These are phyloP conservation scores for Umbelopsis sp. DNA, from an alignment of 371 early-diverging fungal genomes.

Conservation along the genomic window DNA sequence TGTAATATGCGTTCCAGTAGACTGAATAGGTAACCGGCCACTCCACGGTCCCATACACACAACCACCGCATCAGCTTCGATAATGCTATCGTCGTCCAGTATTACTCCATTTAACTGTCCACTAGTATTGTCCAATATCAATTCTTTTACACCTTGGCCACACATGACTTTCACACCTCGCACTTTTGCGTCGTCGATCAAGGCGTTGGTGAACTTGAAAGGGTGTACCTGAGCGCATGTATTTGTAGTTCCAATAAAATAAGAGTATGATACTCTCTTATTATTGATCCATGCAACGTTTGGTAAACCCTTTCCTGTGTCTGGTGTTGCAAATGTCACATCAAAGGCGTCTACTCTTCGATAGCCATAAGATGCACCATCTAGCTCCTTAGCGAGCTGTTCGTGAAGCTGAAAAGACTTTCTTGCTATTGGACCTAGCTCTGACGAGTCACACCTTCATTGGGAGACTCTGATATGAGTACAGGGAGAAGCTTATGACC, in stretches of 20 bases:
- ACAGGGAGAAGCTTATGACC: background rate
- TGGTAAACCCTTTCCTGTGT: constrained; percentile 8
- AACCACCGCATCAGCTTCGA: constrained; percentile 41
- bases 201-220: constrained; percentile 49
- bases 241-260: constrained; percentile 47
- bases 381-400: constrained; percentile 59
- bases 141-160: constrained; percentile 28
- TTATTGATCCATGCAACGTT: constrained; percentile 47
- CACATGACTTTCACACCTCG: constrained; percentile 31
- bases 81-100: constrained; percentile 30
- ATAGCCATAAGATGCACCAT: constrained; percentile 65
- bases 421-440: constrained; percentile 49
- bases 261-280: constrained; percentile 34
- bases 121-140: constrained; percentile 27
- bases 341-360: constrained; percentile 58
- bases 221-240: constrained; percentile 72
- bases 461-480: background rate
- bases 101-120: constrained; percentile 30
- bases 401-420: constrained; percentile 66
- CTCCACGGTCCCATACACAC: constrained; percentile 63
- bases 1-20: background rate
- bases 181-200: constrained; percentile 49
- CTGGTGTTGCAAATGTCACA: constrained; percentile 33
- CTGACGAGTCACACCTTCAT: constrained; percentile 51
- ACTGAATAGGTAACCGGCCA: constrained; percentile 30